A percentile compares a stretch with the other conserved stretches of the same genome.
These are phyloP conservation scores for Aspergillus asperescens DNA, from an alignment of 495 filamentous ascomycete genomes.

Conservation along the genomic window DNA sequence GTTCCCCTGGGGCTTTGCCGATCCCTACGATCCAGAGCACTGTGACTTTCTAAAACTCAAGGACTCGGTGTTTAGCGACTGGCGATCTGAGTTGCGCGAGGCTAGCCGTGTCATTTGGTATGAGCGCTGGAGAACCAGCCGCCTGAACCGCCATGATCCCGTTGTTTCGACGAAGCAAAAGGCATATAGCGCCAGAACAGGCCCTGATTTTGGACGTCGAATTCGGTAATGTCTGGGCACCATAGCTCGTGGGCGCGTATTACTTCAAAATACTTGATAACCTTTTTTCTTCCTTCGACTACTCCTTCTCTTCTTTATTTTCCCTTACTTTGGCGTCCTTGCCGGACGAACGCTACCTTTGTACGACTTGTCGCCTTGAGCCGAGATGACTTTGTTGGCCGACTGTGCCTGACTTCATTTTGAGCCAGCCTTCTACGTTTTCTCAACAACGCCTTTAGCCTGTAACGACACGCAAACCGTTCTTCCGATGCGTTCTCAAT, in stretches of 20 bases:
- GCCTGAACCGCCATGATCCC: slow-evolving; percentile 45
- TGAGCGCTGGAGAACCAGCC: slow-evolving; percentile 85
- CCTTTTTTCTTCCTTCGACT: background rate
- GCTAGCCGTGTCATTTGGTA: slow-evolving; percentile 93
- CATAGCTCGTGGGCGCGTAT: background rate
- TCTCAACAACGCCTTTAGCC: background rate
- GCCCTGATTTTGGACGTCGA: slow-evolving; percentile 32
- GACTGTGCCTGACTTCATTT: background rate
- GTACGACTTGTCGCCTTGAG: background rate
- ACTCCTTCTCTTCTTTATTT: background rate
- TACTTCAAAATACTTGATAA: background rate
- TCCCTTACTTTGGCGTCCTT: background rate
- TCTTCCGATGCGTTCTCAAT: background rate
- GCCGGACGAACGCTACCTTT: background rate
- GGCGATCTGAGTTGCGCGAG: slow-evolving; percentile 85
- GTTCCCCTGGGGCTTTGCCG: slow-evolving; percentile 96
- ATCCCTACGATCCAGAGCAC: slow-evolving; percentile 83
- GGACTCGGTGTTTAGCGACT: slow-evolving; percentile 88
- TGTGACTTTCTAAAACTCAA: slow-evolving; percentile 92
- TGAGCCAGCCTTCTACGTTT: background rate
- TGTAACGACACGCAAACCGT: background rate
- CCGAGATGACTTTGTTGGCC: background rate
- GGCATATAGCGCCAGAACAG: slow-evolving; percentile 29
- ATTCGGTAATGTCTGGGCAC: slow-evolving; percentile 21
- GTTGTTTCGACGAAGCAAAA: slow-evolving; percentile 20